Conservation (phyloP, 2,329 filamentous ascomycete genomes). For the Pestalotiopsis sp. region DNA sequence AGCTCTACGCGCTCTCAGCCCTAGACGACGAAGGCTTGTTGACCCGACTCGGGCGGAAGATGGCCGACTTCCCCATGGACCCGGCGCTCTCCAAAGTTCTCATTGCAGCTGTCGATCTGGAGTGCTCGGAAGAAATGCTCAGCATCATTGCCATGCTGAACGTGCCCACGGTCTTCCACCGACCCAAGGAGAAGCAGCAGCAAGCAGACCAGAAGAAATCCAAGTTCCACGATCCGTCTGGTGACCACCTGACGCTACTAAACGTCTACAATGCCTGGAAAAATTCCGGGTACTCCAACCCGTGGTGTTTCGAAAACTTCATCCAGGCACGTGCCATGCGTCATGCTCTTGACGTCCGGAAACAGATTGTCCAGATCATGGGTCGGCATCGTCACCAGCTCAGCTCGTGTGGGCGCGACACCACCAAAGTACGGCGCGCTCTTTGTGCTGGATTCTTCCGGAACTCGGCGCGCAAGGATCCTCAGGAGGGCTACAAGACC, state of each 20-base stretch:
- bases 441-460: slow-evolving; percentile 95
- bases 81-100: slow-evolving; percentile 87
- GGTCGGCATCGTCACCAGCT: slow-evolving; percentile 83
- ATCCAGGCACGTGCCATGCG: slow-evolving; percentile 89
- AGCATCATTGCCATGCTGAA: slow-evolving; percentile 95
- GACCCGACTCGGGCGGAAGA: slow-evolving; percentile 88
- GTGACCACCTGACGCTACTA: slow-evolving; percentile 90
- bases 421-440: slow-evolving; percentile 82
- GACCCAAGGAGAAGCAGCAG: slow-evolving; percentile 94
- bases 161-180: slow-evolving; percentile 84
- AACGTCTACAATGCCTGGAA: slow-evolving; percentile 99
- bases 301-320: slow-evolving; percentile 98
- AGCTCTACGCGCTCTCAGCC: slow-evolving; percentile 87
- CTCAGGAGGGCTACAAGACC: slow-evolving; percentile 96
- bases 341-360: slow-evolving; percentile 86
- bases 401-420: slow-evolving; percentile 83
- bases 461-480: slow-evolving; percentile 91
- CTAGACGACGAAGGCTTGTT: slow-evolving; percentile 94
- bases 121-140: slow-evolving; percentile 91
- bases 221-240: slow-evolving; percentile 94
- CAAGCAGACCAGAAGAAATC: slow-evolving; percentile 97
- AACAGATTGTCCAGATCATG: slow-evolving; percentile 93
- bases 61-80: slow-evolving; percentile 99
- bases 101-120: slow-evolving; percentile 81
- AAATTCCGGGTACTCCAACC: slow-evolving; percentile 72